Evolutionary conservation across 2,329 filamentous ascomycete genomes (phyloP).

Genomic region (Rhynchosporium secalis): DNA sequence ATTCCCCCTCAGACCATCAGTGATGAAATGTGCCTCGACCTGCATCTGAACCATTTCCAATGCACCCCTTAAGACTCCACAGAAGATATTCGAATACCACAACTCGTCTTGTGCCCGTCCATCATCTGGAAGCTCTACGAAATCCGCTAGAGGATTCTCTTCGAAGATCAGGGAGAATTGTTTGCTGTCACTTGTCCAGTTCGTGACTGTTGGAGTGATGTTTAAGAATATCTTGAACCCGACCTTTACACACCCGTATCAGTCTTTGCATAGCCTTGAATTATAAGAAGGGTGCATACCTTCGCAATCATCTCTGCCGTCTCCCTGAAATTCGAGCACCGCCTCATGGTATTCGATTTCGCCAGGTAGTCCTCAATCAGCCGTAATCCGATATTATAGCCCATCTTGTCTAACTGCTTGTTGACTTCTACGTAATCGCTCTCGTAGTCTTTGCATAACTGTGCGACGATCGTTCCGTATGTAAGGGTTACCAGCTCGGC

Average conservation of each 20-base stretch:
- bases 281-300: slow-evolving; percentile 47
- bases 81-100: slow-evolving; percentile 98
- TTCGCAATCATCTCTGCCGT: slow-evolving; percentile 96
- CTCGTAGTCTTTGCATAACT: slow-evolving; percentile 95
- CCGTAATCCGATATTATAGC: slow-evolving; percentile 95
- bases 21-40: slow-evolving; percentile 94
- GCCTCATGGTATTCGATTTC: slow-evolving; percentile 85
- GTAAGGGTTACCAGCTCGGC: slow-evolving; percentile 96
- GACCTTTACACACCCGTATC: slow-evolving; percentile 55
- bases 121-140: slow-evolving; percentile 95
- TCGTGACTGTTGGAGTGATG: slow-evolving; percentile 87
- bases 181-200: slow-evolving; percentile 95
- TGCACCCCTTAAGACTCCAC: slow-evolving; percentile 85
- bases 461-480: slow-evolving; percentile 95
- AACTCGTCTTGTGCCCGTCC: slow-evolving; percentile 93
- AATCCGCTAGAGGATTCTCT: slow-evolving; percentile 94
- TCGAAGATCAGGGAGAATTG: slow-evolving; percentile 96
- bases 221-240: slow-evolving; percentile 99
- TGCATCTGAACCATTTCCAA: slow-evolving; percentile 99
- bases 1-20: slow-evolving; percentile 87
- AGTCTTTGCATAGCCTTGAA: not conserved
- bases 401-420: slow-evolving; percentile 98
- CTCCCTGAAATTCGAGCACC: slow-evolving; percentile 90
- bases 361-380: slow-evolving; percentile 97
- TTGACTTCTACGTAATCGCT: slow-evolving; percentile 94